Base-by-base conservation (phyloP, 371 early-diverging fungal species). In the Gilbertella persicaria region DNA sequence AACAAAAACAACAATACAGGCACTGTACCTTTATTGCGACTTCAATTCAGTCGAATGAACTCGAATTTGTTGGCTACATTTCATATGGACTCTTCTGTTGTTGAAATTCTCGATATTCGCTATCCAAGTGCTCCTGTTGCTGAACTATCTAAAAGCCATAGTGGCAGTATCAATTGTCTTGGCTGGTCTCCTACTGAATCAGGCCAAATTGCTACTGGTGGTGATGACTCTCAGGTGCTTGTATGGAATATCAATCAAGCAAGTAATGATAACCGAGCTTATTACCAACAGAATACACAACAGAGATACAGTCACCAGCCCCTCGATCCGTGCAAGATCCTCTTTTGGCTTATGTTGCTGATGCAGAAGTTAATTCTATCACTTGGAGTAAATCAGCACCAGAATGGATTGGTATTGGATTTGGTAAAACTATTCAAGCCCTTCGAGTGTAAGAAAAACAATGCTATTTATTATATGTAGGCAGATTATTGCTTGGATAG, bases 11-110 rank as follows among this genome's bases (percentile, higher is more conserved):
- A 52, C 45, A 46, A 51, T 55, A 16, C 69, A 40, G 49, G 73
- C 48, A 49, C 71, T 19, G 17, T 75, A 60, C 90, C 96, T 4
- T 75, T 98, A 14, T 71, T 97, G 45, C 83, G 97, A 8, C 61
- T 97, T 5, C 77, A 87, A 36, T 97, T 95, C 82, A 97, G 94
- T 69, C 82, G 86, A 44, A 73, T 87, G 38, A 95, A 97, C 45
- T 75, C 89, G 2, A 93, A 96, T 70, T 87, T 93, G 61, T 67
- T 98, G 17, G 95, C 96, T 1, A 92, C 96, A 0, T 90, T 98
- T 60, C 90, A 89, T 50, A 83, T 89, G 78, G 93, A 93, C 49
- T 88, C 92, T 3, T 57, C 82, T 9, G 62, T 75, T 2, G 91
- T 95, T 5, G 84, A 87, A 29, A 83, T 98, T 42, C 67, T 98